These are phyloP conservation scores for Pythium grandisporangium DNA, from an alignment of 352 stramenopile species.

Conservation along the genomic window DNA sequence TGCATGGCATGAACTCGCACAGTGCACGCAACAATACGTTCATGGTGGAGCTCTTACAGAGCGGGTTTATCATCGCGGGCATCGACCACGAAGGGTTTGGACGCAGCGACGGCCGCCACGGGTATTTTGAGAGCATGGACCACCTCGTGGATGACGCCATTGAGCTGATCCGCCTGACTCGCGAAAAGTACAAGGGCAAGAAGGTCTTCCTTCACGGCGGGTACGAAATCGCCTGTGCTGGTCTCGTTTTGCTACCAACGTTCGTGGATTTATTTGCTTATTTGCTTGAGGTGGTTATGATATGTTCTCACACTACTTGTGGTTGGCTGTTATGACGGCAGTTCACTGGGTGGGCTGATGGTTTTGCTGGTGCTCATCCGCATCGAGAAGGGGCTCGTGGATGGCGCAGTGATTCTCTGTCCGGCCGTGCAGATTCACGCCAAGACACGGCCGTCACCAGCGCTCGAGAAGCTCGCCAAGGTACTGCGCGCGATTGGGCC, in stretches of 20 bases:
- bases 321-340: no score
- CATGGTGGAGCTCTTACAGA: slow-evolving; percentile 53
- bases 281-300: no score
- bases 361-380: slow-evolving; percentile 50
- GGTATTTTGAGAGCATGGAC: slow-evolving; percentile 58
- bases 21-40: slow-evolving; percentile 71
- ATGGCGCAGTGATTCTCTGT: slow-evolving; percentile 63
- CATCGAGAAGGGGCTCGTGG: slow-evolving; percentile 31
- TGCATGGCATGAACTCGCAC: slow-evolving; percentile 76
- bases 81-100: slow-evolving; percentile 74
- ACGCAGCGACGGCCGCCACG: slow-evolving; percentile 62
- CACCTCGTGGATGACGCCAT: slow-evolving; percentile 63
- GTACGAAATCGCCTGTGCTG: slow-evolving; percentile 21
- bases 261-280: background rate
- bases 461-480: slow-evolving; percentile 37
- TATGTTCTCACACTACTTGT: no score
- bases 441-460: slow-evolving; percentile 28
- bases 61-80: slow-evolving; percentile 52
- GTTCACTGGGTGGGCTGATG: slow-evolving; percentile 62
- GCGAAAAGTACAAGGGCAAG: slow-evolving; percentile 44
- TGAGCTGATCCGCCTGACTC: slow-evolving; percentile 39
- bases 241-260: no score
- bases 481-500: slow-evolving; percentile 43
- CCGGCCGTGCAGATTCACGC: slow-evolving; percentile 61
- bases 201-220: slow-evolving; percentile 69